Conservation (phyloP, 805 yeast genomes). For the Wickerhamiella azyma region DNA sequence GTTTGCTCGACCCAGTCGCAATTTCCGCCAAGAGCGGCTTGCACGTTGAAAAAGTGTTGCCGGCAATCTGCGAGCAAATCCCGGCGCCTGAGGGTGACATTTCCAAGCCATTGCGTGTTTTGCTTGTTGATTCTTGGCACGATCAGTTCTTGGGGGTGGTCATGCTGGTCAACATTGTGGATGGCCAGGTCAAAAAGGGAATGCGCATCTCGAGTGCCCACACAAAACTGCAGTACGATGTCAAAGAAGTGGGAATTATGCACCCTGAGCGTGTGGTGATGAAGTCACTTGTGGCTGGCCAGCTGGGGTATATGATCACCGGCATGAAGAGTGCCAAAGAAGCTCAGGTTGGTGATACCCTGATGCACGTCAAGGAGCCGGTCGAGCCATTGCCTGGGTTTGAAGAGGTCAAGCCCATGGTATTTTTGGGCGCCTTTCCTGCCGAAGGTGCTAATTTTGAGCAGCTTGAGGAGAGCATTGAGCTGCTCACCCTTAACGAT, state of each 20-base stretch:
- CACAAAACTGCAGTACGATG: constrained; percentile 63
- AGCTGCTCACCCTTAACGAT: constrained; percentile 78
- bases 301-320: constrained; percentile 87
- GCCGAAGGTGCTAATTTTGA: constrained; percentile 88
- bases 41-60: constrained; percentile 65
- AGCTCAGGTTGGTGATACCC: constrained; percentile 85
- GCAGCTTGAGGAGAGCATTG: constrained; percentile 76
- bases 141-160: constrained; percentile 88
- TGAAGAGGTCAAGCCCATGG: constrained; percentile 97
- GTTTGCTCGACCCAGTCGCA: constrained; percentile 49
- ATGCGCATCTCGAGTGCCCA: constrained; percentile 66
- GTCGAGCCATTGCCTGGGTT: constrained; percentile 83
- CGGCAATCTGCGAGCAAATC: constrained; percentile 67
- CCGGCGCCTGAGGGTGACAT: constrained; percentile 58
- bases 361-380: constrained; percentile 38
- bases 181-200: constrained; percentile 66
- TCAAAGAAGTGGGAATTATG: constrained; percentile 90
- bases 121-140: constrained; percentile 96
- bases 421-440: constrained; percentile 94
- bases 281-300: constrained; percentile 64
- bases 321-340: constrained; percentile 84
- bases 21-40: constrained; percentile 89
- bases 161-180: constrained; percentile 68
- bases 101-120: constrained; percentile 46
- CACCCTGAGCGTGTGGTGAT: constrained; percentile 72